Evolutionary conservation across 202 grass and related monocot genomes (phyloP), one percentile per base, ranked within the genome.

Genomic region (Bolboschoenoplectus hybrid): DNA sequence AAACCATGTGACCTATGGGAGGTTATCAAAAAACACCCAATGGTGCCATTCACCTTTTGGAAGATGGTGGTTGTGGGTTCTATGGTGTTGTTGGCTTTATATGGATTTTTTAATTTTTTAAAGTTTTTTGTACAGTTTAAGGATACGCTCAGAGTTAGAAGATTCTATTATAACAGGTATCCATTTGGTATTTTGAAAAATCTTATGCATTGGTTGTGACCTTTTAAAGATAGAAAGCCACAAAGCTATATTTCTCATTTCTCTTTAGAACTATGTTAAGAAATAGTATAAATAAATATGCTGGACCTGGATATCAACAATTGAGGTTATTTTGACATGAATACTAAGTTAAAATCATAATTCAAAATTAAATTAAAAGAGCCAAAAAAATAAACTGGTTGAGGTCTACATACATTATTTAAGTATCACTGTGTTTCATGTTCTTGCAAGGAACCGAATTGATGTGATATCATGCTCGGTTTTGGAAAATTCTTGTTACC

Each of bases 111-210:
- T 77, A 99, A 97, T 81, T 99, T 99, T 81, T 85, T 99, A 70
- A 99, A 97, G 87, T 99, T 99, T 89, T 94, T 97, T 85, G 85
- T 97, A 80, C 97, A 94, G 84, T 84, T 99, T 43, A 94, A 88
- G 85, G 92, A 90, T 85, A 99, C 88, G 67, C 61, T 99, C 56
- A 90, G 58, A 81, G 89, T 91, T 82, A 93, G 97, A 56, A 86
- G 88, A 55, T 99, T 99, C 81, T 99, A 99, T 85, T 87, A 89
- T 85, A 91, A 94, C 34, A 90, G 93, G 97, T 97, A 97, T 73
- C n/a, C 3, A n/a, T 74, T 89, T 84, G 16, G 35, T 51, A 63
- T 85, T 63, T 69, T 76, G 26, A 52, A 16, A 57, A 56, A 40
- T 17, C 14, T 79, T 79, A 2, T 53, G 6, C 11, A 40, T 58